Base-by-base conservation (phyloP, 176 grass and related monocot species). In the Ensete glaucum region DNA sequence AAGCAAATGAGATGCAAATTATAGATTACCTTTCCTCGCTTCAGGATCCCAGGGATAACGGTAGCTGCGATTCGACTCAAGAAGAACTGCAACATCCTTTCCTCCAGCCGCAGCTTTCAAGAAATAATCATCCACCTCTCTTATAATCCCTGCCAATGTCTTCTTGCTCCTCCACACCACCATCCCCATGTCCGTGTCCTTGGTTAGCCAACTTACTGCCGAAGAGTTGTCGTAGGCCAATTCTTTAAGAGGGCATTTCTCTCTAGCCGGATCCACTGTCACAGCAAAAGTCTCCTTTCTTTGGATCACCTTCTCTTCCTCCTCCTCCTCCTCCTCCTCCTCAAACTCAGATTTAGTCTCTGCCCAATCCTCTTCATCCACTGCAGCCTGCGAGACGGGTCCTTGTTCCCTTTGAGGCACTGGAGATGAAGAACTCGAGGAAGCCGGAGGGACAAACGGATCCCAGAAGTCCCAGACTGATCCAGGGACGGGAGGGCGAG, bases 121-220 rank as follows among this genome's bases (percentile, higher is more conserved):
- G 82, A 99, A 95, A 76, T 89, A 93, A 49, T 95, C 91, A 74
- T 99, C 96, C 50, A 99, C 84, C 78, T 99, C 91, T 79, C 88
- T 95, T 52, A 85, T 81, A 71, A 99, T 88, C 69, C 77, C 84
- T 11, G 83, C 68, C 58, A 99, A 81, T 51, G 88, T 89, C 79
- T 78, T 88, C 63, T 86, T 82, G 73, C 60, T 88, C 71, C 74
- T 86, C 88, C 71, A 91, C 9, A 65, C 79, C 14, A 80, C 53
- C 1, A 66, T 64, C 11, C 74, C 81, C 82, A 84, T 67, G 23
- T 89, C 85, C 17, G 85, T 88, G 19, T 91, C 86, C 63, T 95
- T 91, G 64, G 96, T 89, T 57, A 89, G 54, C 85, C 84, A 87
- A 73, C 83, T 81, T 64, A 85, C 82, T 43, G 55, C 73, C 19